A percentile compares a stretch with the other conserved stretches of the same genome.
Evolutionary conservation across 441 rosid genomes (phyloP).

Genomic region (Gossypium gossypioides): DNA sequence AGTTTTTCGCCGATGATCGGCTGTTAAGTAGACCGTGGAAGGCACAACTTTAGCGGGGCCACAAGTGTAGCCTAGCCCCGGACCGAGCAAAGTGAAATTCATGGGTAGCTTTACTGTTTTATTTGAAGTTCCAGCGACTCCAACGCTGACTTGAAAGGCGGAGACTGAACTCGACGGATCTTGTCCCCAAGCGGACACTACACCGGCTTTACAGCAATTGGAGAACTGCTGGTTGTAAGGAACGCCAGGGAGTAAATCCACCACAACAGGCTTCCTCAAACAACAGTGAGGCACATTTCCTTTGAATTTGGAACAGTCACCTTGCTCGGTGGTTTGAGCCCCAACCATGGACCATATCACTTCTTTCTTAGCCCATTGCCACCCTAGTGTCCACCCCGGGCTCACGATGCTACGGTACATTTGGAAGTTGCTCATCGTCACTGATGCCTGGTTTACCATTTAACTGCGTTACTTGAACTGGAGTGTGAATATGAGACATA

Average conservation of each 20-base stretch:
- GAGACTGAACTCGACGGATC: slow-evolving; percentile 49
- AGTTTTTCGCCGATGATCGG: slow-evolving; percentile 48
- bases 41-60: slow-evolving; percentile 54
- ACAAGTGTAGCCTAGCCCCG: slow-evolving; percentile 64
- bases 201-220: slow-evolving; percentile 59
- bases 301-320: slow-evolving; percentile 66
- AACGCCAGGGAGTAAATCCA: slow-evolving; percentile 54
- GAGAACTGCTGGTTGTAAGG: slow-evolving; percentile 61
- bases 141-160: slow-evolving; percentile 49
- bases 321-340: slow-evolving; percentile 63
- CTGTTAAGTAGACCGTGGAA: slow-evolving; percentile 35
- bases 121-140: slow-evolving; percentile 54
- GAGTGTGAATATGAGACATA: background rate
- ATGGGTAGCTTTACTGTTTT: slow-evolving; percentile 46
- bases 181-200: slow-evolving; percentile 52
- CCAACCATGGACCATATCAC: slow-evolving; percentile 64
- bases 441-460: slow-evolving; percentile 33
- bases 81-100: slow-evolving; percentile 49
- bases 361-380: slow-evolving; percentile 63
- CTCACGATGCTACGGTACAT: slow-evolving; percentile 40
- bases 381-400: slow-evolving; percentile 60
- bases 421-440: slow-evolving; percentile 52
- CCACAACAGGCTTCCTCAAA: slow-evolving; percentile 35
- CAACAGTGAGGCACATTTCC: slow-evolving; percentile 61
- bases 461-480: background rate